Conservation (phyloP, 306 rosid species). For the Inga leiocalycina region DNA sequence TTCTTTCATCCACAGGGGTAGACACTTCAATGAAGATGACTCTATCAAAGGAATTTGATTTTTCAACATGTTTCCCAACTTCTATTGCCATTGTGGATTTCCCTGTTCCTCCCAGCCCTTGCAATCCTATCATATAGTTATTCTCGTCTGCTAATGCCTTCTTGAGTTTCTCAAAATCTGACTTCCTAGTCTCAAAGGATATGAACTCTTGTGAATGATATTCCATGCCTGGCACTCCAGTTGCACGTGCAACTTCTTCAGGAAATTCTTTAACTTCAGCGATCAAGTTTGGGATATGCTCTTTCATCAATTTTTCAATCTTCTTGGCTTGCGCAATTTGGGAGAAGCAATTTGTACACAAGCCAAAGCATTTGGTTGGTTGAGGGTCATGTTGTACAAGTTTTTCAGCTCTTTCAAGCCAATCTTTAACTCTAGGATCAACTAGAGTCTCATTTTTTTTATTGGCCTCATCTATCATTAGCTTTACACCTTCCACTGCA, state of each 20-base stretch:
- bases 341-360: neutral
- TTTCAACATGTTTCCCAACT: neutral
- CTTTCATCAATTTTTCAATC: neutral
- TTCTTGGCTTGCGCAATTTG: neutral
- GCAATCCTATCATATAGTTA: neutral
- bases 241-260: neutral
- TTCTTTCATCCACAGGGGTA: neutral
- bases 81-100: neutral
- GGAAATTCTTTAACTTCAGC: neutral
- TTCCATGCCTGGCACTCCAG: neutral
- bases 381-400: neutral
- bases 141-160: neutral
- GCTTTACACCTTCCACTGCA: neutral
- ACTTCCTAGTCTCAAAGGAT: neutral
- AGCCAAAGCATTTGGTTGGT: neutral
- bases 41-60: slow-evolving; percentile 10
- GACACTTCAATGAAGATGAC: slow-evolving; percentile 26
- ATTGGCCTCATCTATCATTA: neutral
- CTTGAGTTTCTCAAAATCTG: neutral
- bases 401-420: neutral
- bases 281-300: neutral
- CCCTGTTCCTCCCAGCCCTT: neutral
- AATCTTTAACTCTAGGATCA: rapidly evolving
- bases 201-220: neutral
- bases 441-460: neutral